Evolutionary conservation across 2,329 filamentous ascomycete species (phyloP).

Genomic region (Epichloe scottii): DNA sequence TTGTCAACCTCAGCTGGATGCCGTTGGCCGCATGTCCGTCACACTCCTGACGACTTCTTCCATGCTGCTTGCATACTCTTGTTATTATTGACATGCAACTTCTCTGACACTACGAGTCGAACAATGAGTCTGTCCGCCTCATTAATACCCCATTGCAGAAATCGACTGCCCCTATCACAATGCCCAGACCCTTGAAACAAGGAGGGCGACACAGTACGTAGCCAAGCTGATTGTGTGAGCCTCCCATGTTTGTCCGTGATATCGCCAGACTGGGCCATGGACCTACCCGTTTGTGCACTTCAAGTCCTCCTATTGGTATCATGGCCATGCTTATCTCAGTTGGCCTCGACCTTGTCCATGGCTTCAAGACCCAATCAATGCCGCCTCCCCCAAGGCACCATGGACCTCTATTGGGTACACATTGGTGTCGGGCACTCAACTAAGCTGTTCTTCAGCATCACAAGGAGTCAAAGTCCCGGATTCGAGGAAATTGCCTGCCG

Average conservation of each 20-base stretch:
- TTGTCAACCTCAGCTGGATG: conserved; percentile 1
- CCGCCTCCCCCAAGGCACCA: not conserved
- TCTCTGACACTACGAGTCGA: not conserved
- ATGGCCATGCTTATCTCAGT: not conserved
- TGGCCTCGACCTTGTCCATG: not conserved
- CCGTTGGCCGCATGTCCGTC: not conserved
- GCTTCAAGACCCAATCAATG: not conserved
- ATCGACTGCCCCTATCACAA: not conserved
- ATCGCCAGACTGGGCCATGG: not conserved
- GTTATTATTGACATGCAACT: not conserved
- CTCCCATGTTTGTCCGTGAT: not conserved
- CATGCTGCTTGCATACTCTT: not conserved
- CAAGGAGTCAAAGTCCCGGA: not conserved
- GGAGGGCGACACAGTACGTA: not conserved
- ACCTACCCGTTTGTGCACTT: not conserved
- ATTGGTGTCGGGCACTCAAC: not conserved
- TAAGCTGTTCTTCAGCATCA: not conserved
- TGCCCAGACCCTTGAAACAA: not conserved
- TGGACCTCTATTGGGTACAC: not conserved
- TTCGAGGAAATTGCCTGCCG: not conserved
- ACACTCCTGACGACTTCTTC: not conserved
- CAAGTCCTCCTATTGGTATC: not conserved
- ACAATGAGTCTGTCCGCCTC: not conserved
- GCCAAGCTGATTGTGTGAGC: not conserved
- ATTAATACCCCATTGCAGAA: not conserved